phyloP scores from a whole-genome alignment of 257 asterid species.

The Plantago ovata region DNA sequence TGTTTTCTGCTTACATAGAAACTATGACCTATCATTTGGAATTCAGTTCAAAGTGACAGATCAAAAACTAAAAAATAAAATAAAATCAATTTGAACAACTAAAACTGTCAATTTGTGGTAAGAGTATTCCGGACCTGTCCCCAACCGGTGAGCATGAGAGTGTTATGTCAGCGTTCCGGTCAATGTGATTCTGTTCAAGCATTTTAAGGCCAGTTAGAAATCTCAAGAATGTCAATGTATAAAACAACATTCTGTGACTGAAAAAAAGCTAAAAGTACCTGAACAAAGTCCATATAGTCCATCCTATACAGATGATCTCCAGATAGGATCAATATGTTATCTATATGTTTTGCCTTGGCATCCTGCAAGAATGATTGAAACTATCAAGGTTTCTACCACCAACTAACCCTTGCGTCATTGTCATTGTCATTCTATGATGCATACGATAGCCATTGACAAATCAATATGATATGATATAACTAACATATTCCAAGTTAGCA shows the following conservation, averaged over 20 bases:
- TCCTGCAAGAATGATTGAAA: constrained; percentile 45
- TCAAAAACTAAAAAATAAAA: not conserved
- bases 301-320: constrained; percentile 96
- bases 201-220: constrained; percentile 14
- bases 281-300: constrained; percentile 94
- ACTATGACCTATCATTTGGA: not conserved
- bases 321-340: constrained; percentile 68
- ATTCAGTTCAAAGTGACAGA: not conserved
- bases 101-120: not conserved
- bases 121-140: constrained; percentile 57
- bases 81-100: not conserved
- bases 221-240: not conserved
- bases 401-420: not conserved
- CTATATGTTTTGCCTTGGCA: constrained; percentile 81
- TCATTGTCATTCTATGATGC: not conserved
- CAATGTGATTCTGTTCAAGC: constrained; percentile 80
- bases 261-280: constrained; percentile 39
- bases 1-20: no score
- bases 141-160: constrained; percentile 82
- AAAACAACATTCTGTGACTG: not conserved
- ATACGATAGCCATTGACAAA: not conserved
- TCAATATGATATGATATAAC: not conserved
- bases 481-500: not conserved
- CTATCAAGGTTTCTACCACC: not conserved
- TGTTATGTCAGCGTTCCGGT: constrained; percentile 84